Evolutionary conservation across 208 protist genomes (phyloP).

Genomic region (Crithidia mellificae): DNA sequence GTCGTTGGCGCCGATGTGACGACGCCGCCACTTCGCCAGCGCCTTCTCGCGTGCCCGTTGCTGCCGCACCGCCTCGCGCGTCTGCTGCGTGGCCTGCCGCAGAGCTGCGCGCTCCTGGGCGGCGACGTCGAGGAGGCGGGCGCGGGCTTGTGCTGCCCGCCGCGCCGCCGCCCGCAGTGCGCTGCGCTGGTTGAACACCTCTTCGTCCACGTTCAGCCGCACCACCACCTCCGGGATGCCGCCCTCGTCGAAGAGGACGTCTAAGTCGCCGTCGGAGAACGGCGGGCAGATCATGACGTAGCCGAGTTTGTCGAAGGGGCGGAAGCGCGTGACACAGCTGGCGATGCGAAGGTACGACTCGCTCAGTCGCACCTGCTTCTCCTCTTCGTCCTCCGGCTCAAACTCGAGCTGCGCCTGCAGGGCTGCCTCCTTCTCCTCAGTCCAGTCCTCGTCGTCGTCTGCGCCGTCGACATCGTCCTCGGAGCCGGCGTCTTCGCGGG

Average conservation of each 20-base stretch:
- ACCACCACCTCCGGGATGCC: conserved; percentile 80
- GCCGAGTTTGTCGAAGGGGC: conserved; percentile 85
- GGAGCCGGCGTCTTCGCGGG: conserved; percentile 29
- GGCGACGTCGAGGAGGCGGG: background rate
- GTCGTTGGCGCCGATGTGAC: conserved; percentile 87
- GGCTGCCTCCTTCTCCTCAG: conserved; percentile 72
- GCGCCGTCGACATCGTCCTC: conserved; percentile 53
- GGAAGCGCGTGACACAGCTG: conserved; percentile 77
- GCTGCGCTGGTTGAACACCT: conserved; percentile 48
- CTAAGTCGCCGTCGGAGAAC: conserved; percentile 76
- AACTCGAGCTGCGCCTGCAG: conserved; percentile 75
- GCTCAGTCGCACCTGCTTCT: conserved; percentile 71
- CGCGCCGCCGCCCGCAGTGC: conserved; percentile 15
- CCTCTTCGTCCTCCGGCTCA: conserved; percentile 87
- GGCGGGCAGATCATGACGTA: conserved; percentile 87
- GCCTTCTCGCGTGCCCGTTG: conserved; percentile 46
- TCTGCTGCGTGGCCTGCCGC: conserved; percentile 15
- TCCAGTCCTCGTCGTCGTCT: conserved; percentile 56
- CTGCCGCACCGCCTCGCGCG: conserved; percentile 28
- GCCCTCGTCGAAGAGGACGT: conserved; percentile 66
- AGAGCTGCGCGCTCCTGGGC: conserved; percentile 1
- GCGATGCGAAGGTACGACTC: conserved; percentile 86
- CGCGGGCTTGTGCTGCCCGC: conserved; percentile 16
- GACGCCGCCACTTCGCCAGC: conserved; percentile 82
- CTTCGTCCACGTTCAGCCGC: conserved; percentile 54